A percentile compares a stretch with the other conserved stretches of the same genome.
These are phyloP conservation scores for Cnidoscolus chayamansa DNA, from an alignment of 441 rosid genomes.

Conservation along the genomic window DNA sequence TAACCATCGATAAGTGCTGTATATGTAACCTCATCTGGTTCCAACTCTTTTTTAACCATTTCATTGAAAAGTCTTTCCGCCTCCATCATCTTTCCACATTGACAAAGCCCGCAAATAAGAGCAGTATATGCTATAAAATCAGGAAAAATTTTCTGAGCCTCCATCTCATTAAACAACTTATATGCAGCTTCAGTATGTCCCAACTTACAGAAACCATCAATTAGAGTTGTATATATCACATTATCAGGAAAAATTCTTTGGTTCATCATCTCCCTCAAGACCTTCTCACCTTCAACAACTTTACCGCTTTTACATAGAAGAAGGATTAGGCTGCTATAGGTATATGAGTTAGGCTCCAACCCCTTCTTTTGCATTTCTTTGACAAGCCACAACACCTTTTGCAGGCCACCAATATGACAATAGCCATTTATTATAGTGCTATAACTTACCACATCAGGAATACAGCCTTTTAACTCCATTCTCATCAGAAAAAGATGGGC, in stretches of 20 bases:
- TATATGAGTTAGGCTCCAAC: conserved; percentile 66
- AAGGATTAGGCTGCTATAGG: conserved; percentile 59
- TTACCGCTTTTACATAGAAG: conserved; percentile 54
- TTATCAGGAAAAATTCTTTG: conserved; percentile 53
- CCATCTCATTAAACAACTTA: conserved; percentile 61
- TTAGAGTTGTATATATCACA: conserved; percentile 70
- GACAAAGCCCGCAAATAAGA: conserved; percentile 67
- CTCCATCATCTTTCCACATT: conserved; percentile 53
- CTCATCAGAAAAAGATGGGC: conserved; percentile 64
- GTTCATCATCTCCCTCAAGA: conserved; percentile 57
- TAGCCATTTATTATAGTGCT: conserved; percentile 77
- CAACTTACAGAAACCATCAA: conserved; percentile 67
- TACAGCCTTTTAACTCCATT: conserved; percentile 64
- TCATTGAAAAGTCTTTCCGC: conserved; percentile 58
- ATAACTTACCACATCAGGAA: conserved; percentile 80
- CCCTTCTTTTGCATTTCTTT: conserved; percentile 63
- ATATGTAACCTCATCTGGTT: conserved; percentile 72
- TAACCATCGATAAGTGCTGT: conserved; percentile 81
- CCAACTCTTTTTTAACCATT: conserved; percentile 51
- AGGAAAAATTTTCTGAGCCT: conserved; percentile 37
- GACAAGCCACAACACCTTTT: conserved; percentile 50
- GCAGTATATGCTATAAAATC: conserved; percentile 72
- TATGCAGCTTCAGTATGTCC: conserved; percentile 56
- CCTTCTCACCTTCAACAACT: conserved; percentile 54
- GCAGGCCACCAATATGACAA: conserved; percentile 50